A percentile compares a stretch with the other conserved stretches of the same genome.
These are phyloP conservation scores for Tirmania nivea DNA, from an alignment of 495 filamentous ascomycete genomes.

Conservation along the genomic window DNA sequence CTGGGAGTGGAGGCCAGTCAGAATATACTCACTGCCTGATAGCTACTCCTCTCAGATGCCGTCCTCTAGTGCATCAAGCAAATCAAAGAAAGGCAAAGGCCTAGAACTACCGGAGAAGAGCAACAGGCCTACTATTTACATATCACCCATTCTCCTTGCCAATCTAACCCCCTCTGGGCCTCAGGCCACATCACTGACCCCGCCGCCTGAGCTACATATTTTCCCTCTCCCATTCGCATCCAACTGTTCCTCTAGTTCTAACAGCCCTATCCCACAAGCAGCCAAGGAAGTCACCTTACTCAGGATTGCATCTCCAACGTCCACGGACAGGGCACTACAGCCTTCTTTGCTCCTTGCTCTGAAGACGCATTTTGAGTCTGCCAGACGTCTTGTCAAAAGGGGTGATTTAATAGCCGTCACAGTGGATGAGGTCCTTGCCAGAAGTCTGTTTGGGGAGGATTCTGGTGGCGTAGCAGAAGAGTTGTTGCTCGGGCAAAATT, in stretches of 20 bases:
- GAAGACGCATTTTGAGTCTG: slow-evolving; percentile 66
- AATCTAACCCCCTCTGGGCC: slow-evolving; percentile 32
- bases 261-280: slow-evolving; percentile 43
- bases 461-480: slow-evolving; percentile 41
- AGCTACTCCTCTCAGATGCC: slow-evolving; percentile 17
- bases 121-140: slow-evolving; percentile 39
- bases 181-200: slow-evolving; percentile 1
- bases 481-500: slow-evolving; percentile 22
- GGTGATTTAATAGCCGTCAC: slow-evolving; percentile 75
- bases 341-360: slow-evolving; percentile 61
- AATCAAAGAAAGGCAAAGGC: slow-evolving; percentile 22
- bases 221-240: slow-evolving; percentile 38
- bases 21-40: slow-evolving; percentile 72
- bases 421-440: slow-evolving; percentile 60
- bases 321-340: slow-evolving; percentile 64
- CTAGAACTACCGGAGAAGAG: neutral
- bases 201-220: slow-evolving; percentile 45
- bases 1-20: slow-evolving; percentile 48
- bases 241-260: slow-evolving; percentile 21
- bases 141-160: slow-evolving; percentile 66
- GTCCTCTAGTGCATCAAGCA: neutral
- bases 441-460: slow-evolving; percentile 40
- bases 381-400: slow-evolving; percentile 52
- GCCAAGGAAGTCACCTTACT: slow-evolving; percentile 83
- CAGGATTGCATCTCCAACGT: slow-evolving; percentile 70